These are phyloP conservation scores for Carpinus viminea DNA, from an alignment of 306 rosid genomes.

Conservation along the genomic window DNA sequence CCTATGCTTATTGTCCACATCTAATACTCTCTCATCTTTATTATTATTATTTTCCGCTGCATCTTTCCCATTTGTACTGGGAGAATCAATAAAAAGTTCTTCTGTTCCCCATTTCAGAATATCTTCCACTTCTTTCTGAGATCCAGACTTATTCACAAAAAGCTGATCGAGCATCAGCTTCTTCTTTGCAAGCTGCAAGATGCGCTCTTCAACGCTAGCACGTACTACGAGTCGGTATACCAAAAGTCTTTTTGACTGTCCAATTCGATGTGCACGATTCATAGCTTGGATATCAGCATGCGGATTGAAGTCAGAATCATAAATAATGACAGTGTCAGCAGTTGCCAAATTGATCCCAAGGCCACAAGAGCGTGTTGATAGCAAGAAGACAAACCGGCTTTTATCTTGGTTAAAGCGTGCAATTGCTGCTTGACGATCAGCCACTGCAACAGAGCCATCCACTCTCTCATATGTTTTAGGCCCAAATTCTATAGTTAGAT, in stretches of 20 bases:
- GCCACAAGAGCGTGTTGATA: slow-evolving; percentile 98
- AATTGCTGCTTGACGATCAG: slow-evolving; percentile 96
- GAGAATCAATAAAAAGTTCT: slow-evolving; percentile 83
- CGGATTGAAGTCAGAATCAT: slow-evolving; percentile 99
- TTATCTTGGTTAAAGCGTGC: slow-evolving; percentile 95
- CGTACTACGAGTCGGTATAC: slow-evolving; percentile 98
- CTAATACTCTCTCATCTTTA: slow-evolving; percentile 75
- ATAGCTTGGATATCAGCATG: slow-evolving; percentile 99
- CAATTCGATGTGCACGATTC: slow-evolving; percentile 99
- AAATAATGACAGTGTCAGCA: slow-evolving; percentile 97
- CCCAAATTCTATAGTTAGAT: slow-evolving; percentile 86
- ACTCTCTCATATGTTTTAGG: slow-evolving; percentile 97
- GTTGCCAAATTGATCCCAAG: slow-evolving; percentile 99
- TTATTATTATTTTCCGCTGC: slow-evolving; percentile 56
- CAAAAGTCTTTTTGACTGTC: slow-evolving; percentile 95
- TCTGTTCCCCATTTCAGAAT: slow-evolving; percentile 99
- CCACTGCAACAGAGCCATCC: slow-evolving; percentile 92
- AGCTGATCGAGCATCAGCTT: slow-evolving; percentile 99
- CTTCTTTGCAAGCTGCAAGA: slow-evolving; percentile 99
- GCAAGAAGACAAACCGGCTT: slow-evolving; percentile 94
- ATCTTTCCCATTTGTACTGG: slow-evolving; percentile 60
- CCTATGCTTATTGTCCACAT: slow-evolving; percentile 80
- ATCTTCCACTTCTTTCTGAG: slow-evolving; percentile 97
- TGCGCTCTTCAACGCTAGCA: slow-evolving; percentile 99
- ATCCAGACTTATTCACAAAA: slow-evolving; percentile 94